Conservation (phyloP, 2,329 filamentous ascomycete genomes). For the Cordyceps militaris region DNA sequence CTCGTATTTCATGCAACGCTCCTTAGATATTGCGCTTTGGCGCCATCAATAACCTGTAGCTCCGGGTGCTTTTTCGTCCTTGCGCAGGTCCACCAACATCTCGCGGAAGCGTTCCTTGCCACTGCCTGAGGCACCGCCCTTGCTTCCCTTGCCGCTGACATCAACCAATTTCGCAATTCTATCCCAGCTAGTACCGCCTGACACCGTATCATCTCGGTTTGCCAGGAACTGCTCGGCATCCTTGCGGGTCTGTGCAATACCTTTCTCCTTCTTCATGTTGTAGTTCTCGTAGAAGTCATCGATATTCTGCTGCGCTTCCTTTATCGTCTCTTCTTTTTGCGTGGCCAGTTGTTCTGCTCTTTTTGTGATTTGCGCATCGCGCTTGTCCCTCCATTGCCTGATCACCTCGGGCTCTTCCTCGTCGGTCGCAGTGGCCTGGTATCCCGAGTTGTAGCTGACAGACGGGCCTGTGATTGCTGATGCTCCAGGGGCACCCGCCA, state of each 20-base stretch:
- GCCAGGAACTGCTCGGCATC: conserved; percentile 91
- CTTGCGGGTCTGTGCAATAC: conserved; percentile 75
- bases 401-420: conserved; percentile 87
- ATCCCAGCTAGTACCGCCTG: conserved; percentile 96
- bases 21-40: not conserved
- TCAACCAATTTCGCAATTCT: conserved; percentile 97
- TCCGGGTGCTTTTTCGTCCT: conserved; percentile 80
- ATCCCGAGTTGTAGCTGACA: conserved; percentile 56
- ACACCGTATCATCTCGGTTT: conserved; percentile 84
- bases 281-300: conserved; percentile 99
- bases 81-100: conserved; percentile 75
- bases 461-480: conserved; percentile 63
- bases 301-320: conserved; percentile 87
- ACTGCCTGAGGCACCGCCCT: conserved; percentile 79
- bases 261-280: conserved; percentile 96
- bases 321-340: conserved; percentile 78
- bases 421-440: conserved; percentile 49
- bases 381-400: conserved; percentile 84
- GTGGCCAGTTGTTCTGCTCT: conserved; percentile 75
- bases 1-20: not conserved
- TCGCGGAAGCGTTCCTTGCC: conserved; percentile 97
- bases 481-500: conserved; percentile 22
- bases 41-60: conserved; percentile 51
- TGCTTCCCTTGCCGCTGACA: conserved; percentile 83
- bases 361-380: conserved; percentile 74